A percentile compares a stretch with the other conserved stretches of the same genome.
Evolutionary conservation across 139 green algal genomes (phyloP).

Genomic region (Astrephomene gubernaculifera): DNA sequence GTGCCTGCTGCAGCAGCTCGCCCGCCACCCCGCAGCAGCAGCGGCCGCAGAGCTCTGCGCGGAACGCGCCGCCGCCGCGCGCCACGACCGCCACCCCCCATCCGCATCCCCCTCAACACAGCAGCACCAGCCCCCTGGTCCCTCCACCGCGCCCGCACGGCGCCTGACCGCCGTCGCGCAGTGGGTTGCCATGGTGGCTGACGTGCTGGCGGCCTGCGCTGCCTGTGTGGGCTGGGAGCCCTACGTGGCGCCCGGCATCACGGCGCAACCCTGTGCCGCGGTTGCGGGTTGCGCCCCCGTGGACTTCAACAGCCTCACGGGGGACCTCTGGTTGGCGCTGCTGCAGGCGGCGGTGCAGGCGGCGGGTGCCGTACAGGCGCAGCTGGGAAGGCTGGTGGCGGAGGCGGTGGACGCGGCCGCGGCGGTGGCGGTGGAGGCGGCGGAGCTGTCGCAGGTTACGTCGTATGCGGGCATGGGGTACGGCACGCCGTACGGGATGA

Average conservation of each 20-base stretch:
- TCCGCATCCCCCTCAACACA: neutral
- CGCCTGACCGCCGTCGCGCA: neutral
- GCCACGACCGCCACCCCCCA: slow-evolving; percentile 35
- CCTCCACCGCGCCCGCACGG: neutral
- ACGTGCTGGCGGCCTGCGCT: slow-evolving; percentile 60
- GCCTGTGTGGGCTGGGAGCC: slow-evolving; percentile 81
- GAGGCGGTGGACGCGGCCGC: slow-evolving; percentile 28
- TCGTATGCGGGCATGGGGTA: slow-evolving; percentile 12
- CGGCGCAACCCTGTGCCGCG: slow-evolving; percentile 29
- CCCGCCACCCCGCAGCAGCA: slow-evolving; percentile 25
- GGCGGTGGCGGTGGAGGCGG: neutral
- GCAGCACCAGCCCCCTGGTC: neutral
- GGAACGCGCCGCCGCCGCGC: slow-evolving; percentile 17
- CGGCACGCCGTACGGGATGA: slow-evolving; percentile 38
- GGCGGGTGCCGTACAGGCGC: slow-evolving; percentile 14
- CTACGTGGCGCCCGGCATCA: slow-evolving; percentile 57
- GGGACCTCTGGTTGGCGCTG: slow-evolving; percentile 83
- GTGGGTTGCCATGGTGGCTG: slow-evolving; percentile 69
- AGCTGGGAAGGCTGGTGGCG: slow-evolving; percentile 31
- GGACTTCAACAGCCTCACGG: slow-evolving; percentile 70
- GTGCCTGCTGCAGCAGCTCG: slow-evolving; percentile 44
- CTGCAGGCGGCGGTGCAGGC: slow-evolving; percentile 64
- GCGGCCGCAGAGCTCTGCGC: slow-evolving; percentile 22
- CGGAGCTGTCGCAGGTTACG: too few relatives aligned
- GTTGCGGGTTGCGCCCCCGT: slow-evolving; percentile 47